Conservation (phyloP, 805 yeast species). For the Yarrowia sp. region DNA sequence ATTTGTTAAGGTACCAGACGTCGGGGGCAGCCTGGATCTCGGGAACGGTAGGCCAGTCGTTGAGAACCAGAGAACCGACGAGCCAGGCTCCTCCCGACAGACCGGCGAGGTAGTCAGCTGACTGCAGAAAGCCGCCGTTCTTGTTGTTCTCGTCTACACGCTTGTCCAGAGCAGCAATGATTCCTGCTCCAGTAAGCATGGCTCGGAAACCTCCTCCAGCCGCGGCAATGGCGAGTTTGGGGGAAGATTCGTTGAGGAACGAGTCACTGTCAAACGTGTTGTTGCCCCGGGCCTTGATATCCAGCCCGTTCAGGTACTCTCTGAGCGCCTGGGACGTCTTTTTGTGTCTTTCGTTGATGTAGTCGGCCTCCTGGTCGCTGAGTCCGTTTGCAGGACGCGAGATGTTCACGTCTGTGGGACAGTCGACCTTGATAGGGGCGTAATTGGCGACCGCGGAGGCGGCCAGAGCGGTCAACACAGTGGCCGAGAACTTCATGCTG, state of each 20-base stretch:
- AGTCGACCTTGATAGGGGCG: slow-evolving; percentile 55
- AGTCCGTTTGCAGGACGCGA: slow-evolving; percentile 49
- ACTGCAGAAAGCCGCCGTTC: slow-evolving; percentile 66
- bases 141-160: slow-evolving; percentile 63
- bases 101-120: slow-evolving; percentile 74
- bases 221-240: slow-evolving; percentile 25
- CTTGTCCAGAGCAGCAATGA: slow-evolving; percentile 77
- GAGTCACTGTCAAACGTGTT: slow-evolving; percentile 56
- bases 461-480: slow-evolving; percentile 1
- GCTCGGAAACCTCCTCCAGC: slow-evolving; percentile 93
- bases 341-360: slow-evolving; percentile 47
- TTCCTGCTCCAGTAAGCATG: slow-evolving; percentile 85
- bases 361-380: slow-evolving; percentile 46
- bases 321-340: slow-evolving; percentile 51
- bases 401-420: slow-evolving; percentile 52
- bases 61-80: slow-evolving; percentile 67
- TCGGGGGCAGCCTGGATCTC: slow-evolving; percentile 57
- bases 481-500: slow-evolving; percentile 23
- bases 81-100: slow-evolving; percentile 88
- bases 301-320: slow-evolving; percentile 50
- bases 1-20: slow-evolving; percentile 73
- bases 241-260: slow-evolving; percentile 10
- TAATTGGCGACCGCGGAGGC: slow-evolving; percentile 45
- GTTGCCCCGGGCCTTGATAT: slow-evolving; percentile 53
- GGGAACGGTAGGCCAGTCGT: slow-evolving; percentile 76